Base-by-base conservation (phyloP, 805 yeast species). In the Citeromyces nyonsensis region DNA sequence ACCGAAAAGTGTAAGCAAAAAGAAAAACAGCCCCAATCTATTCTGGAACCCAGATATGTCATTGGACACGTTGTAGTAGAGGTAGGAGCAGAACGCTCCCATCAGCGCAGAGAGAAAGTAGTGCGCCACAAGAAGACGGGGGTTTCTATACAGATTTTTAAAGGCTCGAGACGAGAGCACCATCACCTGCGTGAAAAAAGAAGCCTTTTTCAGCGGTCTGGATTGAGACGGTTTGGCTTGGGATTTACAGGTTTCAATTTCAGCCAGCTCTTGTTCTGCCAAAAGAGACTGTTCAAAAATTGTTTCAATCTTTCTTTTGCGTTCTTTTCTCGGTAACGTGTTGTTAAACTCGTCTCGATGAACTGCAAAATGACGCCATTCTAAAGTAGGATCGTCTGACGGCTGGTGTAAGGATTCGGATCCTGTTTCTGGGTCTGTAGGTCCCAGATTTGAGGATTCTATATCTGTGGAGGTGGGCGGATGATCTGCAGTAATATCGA, bases 41-140 rank as follows among this genome's bases (percentile, higher is more conserved):
- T 91, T 91, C 52, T 91, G 98, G 61, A 91, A 91, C 0, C 98
- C 98, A 45, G 94, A 75, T 35, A 91, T 88, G 50, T 88, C 95
- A 48, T 84, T 80, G 28, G 74, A 61, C 15, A 88, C 74, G 45
- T 84, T 65, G 55, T 76, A 88, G 52, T 91, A 91, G 27, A 91
- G 60, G 32, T 69, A 69, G 0, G 97, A 95, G 53, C 95, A 76
- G 54, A 88, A 80, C 4, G 74, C 47, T 1, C 94, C 95, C 52
- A 88, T 70, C 10, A 75, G 50, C 6, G 82, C 53, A 0, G 95
- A 77, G 37, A 88, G 60, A 2, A 78, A 58, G 47, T 88, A 88
- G 45, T 91, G 94, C 1, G 91, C 81, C 37, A 85, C 50, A 33
- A 91, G 63, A n/a, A 91, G 61, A 56, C 72, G 77, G 7, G 98